A percentile compares a stretch with the other conserved stretches of the same genome.
Evolutionary conservation across 1,284 basidiomycete species (phyloP).

Genomic region (Exsudoporus floridanus): DNA sequence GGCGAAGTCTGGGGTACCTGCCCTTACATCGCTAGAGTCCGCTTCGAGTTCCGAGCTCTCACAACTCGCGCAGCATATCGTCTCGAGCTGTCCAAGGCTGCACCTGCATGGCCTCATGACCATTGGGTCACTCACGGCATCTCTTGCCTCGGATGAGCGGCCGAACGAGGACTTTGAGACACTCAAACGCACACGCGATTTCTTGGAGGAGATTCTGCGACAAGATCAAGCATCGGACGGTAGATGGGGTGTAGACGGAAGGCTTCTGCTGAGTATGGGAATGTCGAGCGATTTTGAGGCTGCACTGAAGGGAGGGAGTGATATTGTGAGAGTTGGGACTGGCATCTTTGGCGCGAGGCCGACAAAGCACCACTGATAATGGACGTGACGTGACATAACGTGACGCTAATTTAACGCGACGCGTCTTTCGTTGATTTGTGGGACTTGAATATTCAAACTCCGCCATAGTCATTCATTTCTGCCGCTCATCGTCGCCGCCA

Average conservation of each 20-base stretch:
- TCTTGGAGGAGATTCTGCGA: constrained; percentile 49
- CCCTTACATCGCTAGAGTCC: constrained; percentile 37
- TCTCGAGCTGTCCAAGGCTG: constrained; percentile 72
- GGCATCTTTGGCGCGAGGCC: constrained; percentile 82
- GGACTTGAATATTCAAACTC: constrained; percentile 32
- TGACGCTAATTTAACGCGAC: constrained; percentile 35
- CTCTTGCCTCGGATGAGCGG: constrained; percentile 53
- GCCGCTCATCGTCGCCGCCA: constrained; percentile 28
- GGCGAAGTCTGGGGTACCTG: constrained; percentile 82
- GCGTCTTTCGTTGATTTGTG: constrained; percentile 38
- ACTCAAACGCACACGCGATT: constrained; percentile 63
- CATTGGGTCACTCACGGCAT: constrained; percentile 82
- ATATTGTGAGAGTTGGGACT: constrained; percentile 89
- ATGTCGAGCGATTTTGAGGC: constrained; percentile 96
- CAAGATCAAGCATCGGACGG: constrained; percentile 33
- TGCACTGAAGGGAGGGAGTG: constrained; percentile 81
- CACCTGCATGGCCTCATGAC: constrained; percentile 91
- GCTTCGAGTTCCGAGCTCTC: constrained; percentile 50
- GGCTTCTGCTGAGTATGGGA: constrained; percentile 89
- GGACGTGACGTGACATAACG: constrained; percentile 23
- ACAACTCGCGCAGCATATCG: constrained; percentile 70
- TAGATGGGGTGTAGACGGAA: constrained; percentile 56
- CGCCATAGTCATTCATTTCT: constrained; percentile 26
- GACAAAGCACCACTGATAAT: constrained; percentile 43
- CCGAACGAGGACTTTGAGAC: constrained; percentile 84